Evolutionary conservation across 305 asterid genomes (phyloP), one percentile per base, ranked within the genome.

Genomic region (Ilex paraguariensis): DNA sequence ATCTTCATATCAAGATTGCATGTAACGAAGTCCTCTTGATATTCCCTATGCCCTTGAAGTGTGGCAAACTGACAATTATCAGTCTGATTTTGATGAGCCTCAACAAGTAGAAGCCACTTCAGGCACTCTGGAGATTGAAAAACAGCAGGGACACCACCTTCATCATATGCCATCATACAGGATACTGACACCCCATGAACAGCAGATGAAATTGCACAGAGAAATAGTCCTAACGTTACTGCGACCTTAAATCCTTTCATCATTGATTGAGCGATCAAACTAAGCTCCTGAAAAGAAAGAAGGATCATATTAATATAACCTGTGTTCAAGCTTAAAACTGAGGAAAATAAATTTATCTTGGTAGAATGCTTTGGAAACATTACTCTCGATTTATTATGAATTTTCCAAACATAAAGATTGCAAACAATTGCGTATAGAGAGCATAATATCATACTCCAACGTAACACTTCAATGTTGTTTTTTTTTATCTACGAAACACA

Each of bases 21-120:
- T 2, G 67, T 60, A 40, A 81, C 65, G 17, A 87, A 86, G 62
- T 90, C 97, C 73, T 90, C 97, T 73, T 85, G 97, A 68, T 90
- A 84, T 31, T 75, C 66, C 70, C 95, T 72, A 56, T 52, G 80
- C 8, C 97, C 97, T 61, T 85, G 86, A 66, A 74, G 75, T 3
- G 75, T 87, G 13, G 95, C 81, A 53, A 82, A 73, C 16, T 51
- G 74, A 74, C 95, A 83, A 52, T 73, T 76, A 58, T 61, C 69
- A 0, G 72, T 66, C 10, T 75, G 64, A 62, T 78, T 74, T 16
- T 61, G 59, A 14, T 76, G 73, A 64, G 74, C 54, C 21, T 67
- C 64, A 31, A 71, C 63, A 10, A 80, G 61, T 14, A 62, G 60
- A 60, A 42, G 48, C 85, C 84, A 74, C 31, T 44, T 77, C 60